These are phyloP conservation scores for Colletotrichum sp. DNA, from an alignment of 2,329 filamentous ascomycete species.

Conservation along the genomic window DNA sequence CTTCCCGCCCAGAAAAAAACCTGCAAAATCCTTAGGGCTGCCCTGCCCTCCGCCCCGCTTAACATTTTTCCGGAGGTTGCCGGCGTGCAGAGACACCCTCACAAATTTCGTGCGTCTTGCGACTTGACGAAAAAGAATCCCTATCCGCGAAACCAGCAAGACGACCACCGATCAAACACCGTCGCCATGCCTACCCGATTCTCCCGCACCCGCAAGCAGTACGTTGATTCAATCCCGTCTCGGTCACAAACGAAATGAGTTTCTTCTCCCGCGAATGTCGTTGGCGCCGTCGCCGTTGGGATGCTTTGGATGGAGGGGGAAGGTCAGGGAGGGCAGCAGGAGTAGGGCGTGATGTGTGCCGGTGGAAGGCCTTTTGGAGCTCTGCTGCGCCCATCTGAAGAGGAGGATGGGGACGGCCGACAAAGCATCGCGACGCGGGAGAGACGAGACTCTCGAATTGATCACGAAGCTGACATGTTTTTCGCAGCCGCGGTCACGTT, in stretches of 20 bases:
- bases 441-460: not conserved
- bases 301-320: not conserved
- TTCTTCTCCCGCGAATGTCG: constrained; percentile 21
- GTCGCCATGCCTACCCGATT: constrained; percentile 65
- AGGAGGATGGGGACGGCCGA: not conserved
- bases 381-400: not conserved
- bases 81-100: constrained; percentile 42
- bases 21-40: constrained; percentile 39
- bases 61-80: constrained; percentile 35
- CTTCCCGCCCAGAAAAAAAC: not conserved
- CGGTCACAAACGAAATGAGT: not conserved
- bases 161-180: constrained; percentile 16
- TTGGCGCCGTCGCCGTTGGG: constrained; percentile 18
- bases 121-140: constrained; percentile 36
- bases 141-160: constrained; percentile 41
- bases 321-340: not conserved
- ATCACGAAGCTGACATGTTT: constrained; percentile 25
- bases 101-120: constrained; percentile 31
- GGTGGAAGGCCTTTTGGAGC: not conserved
- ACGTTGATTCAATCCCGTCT: constrained; percentile 45
- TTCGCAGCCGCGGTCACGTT: constrained; percentile 88
- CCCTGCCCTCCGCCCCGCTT: constrained; percentile 42
- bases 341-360: not conserved
- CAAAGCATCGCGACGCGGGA: not conserved
- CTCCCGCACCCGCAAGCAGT: constrained; percentile 80